phyloP scores from a whole-genome alignment of 208 protist species.

The Angomonas deanei region DNA sequence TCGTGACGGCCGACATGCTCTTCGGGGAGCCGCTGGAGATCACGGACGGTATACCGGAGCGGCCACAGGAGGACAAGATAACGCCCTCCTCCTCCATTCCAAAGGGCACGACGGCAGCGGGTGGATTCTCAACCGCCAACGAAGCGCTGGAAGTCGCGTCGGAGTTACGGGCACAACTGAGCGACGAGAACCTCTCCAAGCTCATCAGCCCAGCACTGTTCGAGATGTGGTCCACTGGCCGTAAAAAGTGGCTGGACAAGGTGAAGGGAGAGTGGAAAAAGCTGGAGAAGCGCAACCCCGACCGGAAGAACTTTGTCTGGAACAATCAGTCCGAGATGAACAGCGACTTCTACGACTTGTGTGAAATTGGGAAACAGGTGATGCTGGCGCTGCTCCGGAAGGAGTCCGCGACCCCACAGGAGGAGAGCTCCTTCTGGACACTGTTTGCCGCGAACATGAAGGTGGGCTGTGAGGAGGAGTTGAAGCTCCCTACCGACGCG shows the following conservation, averaged over 20 bases:
- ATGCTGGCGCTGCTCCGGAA: constrained; percentile 56
- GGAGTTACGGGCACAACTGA: constrained; percentile 33
- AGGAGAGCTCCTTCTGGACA: constrained; percentile 74
- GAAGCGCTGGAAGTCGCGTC: constrained; percentile 19
- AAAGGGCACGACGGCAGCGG: constrained; percentile 14
- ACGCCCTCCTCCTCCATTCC: constrained; percentile 15
- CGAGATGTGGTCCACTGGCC: constrained; percentile 55
- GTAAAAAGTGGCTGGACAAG: constrained; percentile 47
- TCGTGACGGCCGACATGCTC: constrained; percentile 15
- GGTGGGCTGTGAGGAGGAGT: constrained; percentile 32
- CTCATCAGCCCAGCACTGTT: constrained; percentile 39
- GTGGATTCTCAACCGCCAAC: constrained; percentile 37
- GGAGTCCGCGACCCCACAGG: constrained; percentile 31
- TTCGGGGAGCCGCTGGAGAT: constrained; percentile 60
- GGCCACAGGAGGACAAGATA: constrained; percentile 30
- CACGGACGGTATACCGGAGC: constrained; percentile 42
- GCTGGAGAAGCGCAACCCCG: constrained; percentile 26
- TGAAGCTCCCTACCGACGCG: constrained; percentile 55
- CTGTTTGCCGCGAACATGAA: constrained; percentile 64
- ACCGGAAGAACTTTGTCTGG: constrained; percentile 68
- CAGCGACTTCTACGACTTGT: constrained; percentile 82
- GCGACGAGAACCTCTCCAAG: constrained; percentile 33
- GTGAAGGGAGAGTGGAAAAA: constrained; percentile 58
- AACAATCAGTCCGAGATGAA: constrained; percentile 84
- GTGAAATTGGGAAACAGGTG: constrained; percentile 79